phyloP scores from a whole-genome alignment of 1,139 yeast genomes.

The Geotrichum macrosporum region DNA sequence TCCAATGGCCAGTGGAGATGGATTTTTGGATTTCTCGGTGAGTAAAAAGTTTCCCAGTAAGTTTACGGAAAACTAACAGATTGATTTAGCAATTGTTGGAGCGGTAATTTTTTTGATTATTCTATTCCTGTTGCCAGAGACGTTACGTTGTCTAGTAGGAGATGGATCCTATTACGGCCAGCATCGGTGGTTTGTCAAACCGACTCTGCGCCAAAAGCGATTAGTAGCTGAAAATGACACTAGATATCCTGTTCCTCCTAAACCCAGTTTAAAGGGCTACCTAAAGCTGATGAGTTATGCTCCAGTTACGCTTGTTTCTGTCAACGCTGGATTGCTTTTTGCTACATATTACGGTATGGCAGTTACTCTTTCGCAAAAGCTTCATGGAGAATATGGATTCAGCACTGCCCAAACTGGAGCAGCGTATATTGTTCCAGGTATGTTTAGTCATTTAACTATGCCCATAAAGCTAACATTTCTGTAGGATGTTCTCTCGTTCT shows the following conservation, averaged over 20 bases:
- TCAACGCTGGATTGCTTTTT: constrained; percentile 51
- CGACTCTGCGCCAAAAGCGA: constrained; percentile 34
- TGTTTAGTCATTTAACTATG: too few relatives aligned
- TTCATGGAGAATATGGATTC: constrained; percentile 42
- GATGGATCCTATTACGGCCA: constrained; percentile 40
- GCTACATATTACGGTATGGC: constrained; percentile 54
- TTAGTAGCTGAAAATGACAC: constrained; percentile 28
- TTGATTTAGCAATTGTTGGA: constrained; percentile 58
- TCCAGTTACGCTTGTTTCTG: constrained; percentile 49
- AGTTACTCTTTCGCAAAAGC: constrained; percentile 47
- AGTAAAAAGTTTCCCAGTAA: too few relatives aligned
- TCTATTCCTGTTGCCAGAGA: constrained; percentile 68
- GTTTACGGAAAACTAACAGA: constrained; percentile 92
- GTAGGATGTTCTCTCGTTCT: constrained; percentile 39
- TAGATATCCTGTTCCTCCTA: constrained; percentile 48
- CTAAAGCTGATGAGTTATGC: constrained; percentile 41
- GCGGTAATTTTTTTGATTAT: constrained; percentile 52
- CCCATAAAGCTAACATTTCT: too few relatives aligned
- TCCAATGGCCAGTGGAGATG: constrained; percentile 81
- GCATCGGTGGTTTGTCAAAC: constrained; percentile 36
- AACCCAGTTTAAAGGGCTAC: constrained; percentile 43
- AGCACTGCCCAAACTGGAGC: constrained; percentile 42
- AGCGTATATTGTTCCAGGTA: constrained; percentile 54
- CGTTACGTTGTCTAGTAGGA: constrained; percentile 55
- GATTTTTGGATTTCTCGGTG: constrained; percentile 47